phyloP scores from a whole-genome alignment of 1,139 yeast species.

The Lodderomyces parapsilosis region DNA sequence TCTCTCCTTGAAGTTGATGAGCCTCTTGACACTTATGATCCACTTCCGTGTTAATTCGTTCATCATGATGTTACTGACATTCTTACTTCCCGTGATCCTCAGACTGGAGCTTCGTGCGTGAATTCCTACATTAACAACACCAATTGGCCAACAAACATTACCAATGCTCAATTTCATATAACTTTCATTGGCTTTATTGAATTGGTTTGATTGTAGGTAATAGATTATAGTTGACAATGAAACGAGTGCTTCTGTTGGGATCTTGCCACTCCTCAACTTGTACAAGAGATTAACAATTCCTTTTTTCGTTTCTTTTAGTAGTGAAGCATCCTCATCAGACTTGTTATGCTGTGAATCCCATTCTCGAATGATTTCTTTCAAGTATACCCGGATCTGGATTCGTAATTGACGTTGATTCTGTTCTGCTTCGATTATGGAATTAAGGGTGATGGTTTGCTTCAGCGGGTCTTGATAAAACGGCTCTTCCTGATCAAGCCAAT shows the following conservation, averaged over 20 bases:
- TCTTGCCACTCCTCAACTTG: conserved; percentile 48
- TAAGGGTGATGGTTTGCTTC: conserved; percentile 10
- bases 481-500: conserved; percentile 14
- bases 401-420: conserved; percentile 15
- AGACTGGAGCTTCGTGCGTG: conserved; percentile 64
- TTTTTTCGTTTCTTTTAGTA: conserved; percentile 55
- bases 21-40: conserved; percentile 72
- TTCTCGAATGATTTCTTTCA: conserved; percentile 42
- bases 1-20: conserved; percentile 57
- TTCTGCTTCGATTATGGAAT: conserved; percentile 13
- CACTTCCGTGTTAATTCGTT: conserved; percentile 75
- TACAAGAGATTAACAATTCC: conserved; percentile 62
- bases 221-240: conserved; percentile 61
- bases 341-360: conserved; percentile 38
- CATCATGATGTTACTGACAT: conserved; percentile 72
- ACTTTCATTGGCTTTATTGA: conserved; percentile 59
- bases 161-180: conserved; percentile 81
- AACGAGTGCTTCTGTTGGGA: conserved; percentile 46
- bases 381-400: conserved; percentile 44
- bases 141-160: conserved; percentile 92
- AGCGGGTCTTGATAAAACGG: conserved; percentile 9
- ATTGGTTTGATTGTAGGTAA: conserved; percentile 57
- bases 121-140: conserved; percentile 76
- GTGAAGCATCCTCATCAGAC: conserved; percentile 6
- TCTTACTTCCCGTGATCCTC: conserved; percentile 38